phyloP scores from a whole-genome alignment of 345 rosid species.

The Salix suchowensis region DNA sequence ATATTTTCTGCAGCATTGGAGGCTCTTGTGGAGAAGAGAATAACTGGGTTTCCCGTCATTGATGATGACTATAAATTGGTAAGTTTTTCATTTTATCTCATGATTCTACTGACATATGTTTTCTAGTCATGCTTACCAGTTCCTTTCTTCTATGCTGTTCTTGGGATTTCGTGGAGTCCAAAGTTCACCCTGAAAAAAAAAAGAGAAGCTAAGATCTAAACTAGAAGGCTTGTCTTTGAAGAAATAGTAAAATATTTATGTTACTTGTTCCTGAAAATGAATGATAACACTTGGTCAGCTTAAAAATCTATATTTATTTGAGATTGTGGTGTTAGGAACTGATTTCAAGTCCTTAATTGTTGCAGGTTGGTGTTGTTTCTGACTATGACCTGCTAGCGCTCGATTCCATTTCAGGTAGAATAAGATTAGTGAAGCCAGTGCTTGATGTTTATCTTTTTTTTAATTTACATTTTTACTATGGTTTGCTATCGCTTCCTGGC shows the following conservation, averaged over 20 bases:
- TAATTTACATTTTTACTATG: too few species aligned
- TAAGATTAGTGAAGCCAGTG: neutral
- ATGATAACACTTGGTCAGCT: neutral
- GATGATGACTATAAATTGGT: constrained; percentile 82
- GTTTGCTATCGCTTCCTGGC: neutral
- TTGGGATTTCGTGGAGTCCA: neutral
- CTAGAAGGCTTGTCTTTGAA: neutral
- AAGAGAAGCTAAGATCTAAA: neutral
- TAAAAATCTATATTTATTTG: neutral
- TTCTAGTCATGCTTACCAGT: neutral
- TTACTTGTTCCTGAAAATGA: neutral
- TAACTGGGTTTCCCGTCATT: constrained; percentile 88
- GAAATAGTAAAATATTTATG: neutral
- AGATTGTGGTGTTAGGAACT: neutral
- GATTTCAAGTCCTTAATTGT: constrained; percentile 3
- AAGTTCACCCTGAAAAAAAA: neutral
- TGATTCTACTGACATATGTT: neutral
- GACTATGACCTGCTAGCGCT: constrained; percentile 90
- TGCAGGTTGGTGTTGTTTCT: constrained; percentile 96
- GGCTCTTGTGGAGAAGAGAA: constrained; percentile 62
- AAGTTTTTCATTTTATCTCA: constrained; percentile 12
- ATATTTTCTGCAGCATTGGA: constrained; percentile 55
- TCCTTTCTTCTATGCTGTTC: neutral
- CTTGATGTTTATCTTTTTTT: neutral
- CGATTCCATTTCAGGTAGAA: constrained; percentile 78